Percentiles rank a stretch among this genome's conserved stretches.
Evolutionary conservation across 257 asterid species (phyloP).

Genomic region (Capsicum pubescens): DNA sequence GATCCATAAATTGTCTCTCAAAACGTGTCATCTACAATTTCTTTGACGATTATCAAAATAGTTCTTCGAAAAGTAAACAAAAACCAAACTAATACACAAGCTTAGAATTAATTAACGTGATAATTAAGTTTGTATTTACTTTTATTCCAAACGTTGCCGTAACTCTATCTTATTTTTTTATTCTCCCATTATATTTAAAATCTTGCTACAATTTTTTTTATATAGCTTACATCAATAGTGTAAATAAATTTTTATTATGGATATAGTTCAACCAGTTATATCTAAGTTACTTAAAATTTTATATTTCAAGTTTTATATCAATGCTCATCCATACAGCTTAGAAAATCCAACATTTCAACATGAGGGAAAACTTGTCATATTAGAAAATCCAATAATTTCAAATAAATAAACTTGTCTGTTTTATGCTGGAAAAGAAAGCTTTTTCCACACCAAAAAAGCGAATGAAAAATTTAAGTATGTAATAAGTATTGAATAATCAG

Average conservation of each 20-base stretch:
- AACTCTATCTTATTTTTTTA: background rate
- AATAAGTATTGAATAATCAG: too few relatives aligned
- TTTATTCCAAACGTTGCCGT: background rate
- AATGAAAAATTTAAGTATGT: too few relatives aligned
- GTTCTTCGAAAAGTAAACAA: background rate
- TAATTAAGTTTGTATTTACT: background rate
- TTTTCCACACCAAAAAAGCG: too few relatives aligned
- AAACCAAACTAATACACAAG: background rate
- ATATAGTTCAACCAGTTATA: too few relatives aligned
- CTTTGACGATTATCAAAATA: background rate
- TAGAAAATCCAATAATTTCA: background rate
- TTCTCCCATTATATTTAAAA: background rate
- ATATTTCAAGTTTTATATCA: too few relatives aligned
- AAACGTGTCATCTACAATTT: too few relatives aligned
- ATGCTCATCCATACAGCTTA: too few relatives aligned
- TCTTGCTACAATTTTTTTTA: too few relatives aligned
- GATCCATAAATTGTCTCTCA: too few relatives aligned
- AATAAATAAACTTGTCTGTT: background rate
- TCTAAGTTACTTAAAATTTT: too few relatives aligned
- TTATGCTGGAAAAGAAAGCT: background rate
- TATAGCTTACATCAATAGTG: background rate
- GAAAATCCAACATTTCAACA: too few relatives aligned
- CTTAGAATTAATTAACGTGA: background rate
- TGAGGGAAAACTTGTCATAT: background rate
- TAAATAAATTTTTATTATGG: too few relatives aligned